Evolutionary conservation across 129 eudicot genomes (phyloP).

Genomic region (Flaveria sonorensis): DNA sequence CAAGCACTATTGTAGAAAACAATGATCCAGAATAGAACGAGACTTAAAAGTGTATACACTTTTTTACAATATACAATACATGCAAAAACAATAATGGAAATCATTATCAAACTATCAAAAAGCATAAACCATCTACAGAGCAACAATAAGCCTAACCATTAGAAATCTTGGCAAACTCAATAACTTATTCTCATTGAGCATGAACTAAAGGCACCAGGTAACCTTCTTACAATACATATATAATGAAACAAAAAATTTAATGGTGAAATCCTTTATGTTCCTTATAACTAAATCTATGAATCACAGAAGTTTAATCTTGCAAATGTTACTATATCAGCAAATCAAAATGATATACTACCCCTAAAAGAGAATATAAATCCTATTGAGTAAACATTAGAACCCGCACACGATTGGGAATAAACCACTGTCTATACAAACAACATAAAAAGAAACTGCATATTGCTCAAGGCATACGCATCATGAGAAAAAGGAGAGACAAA

Average conservation of each 20-base stretch:
- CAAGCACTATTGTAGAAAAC: conserved; percentile 7
- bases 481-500: neutral
- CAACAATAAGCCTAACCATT: neutral
- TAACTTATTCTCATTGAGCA: conserved; percentile 12
- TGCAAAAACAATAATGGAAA: no score
- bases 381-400: neutral
- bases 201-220: neutral
- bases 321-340: conserved; percentile 9
- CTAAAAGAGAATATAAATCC: neutral
- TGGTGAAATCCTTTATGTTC: no score
- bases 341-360: neutral
- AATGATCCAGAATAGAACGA: neutral
- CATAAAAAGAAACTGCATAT: conserved; percentile 3
- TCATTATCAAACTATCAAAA: no score
- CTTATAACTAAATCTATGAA: no score
- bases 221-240: neutral
- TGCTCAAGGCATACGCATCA: neutral
- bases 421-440: neutral
- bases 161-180: neutral
- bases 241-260: neutral
- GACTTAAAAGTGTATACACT: no score
- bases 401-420: neutral
- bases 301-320: neutral
- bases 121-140: no score
- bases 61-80: no score